Conservation (phyloP, 1,284 basidiomycete species). For the Pseudozyma tsukubaensis region DNA sequence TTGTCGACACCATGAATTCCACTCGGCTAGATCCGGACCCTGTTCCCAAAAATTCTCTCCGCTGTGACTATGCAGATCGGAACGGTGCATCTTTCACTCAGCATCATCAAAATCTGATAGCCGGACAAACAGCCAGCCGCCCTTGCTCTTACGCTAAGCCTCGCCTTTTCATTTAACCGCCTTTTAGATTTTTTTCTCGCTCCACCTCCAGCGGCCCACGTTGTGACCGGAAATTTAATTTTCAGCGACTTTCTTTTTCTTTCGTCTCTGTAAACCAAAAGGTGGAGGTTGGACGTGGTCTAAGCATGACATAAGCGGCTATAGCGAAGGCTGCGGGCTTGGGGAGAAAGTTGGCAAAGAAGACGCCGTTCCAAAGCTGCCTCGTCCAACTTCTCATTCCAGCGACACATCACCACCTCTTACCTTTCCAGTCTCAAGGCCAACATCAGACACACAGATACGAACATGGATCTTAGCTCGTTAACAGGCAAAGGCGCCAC, state of each 20-base stretch:
- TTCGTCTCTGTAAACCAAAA: neutral
- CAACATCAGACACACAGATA: neutral
- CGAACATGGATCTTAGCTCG: conserved; percentile 57
- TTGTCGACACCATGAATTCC: neutral
- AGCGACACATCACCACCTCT: neutral
- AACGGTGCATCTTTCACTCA: neutral
- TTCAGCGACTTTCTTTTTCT: conserved; percentile 3
- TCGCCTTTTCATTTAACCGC: neutral
- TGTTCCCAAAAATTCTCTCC: conserved; percentile 1
- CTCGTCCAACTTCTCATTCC: conserved; percentile 1
- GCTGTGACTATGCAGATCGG: neutral
- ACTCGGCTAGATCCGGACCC: conserved; percentile 29
- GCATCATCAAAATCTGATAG: neutral
- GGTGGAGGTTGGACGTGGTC: conserved; percentile 7
- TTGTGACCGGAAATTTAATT: neutral
- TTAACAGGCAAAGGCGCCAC: conserved; percentile 36
- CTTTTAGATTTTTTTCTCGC: neutral
- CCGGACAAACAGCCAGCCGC: neutral
- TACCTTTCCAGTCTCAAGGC: no score
- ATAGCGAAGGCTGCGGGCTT: neutral
- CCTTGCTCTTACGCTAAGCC: no score
- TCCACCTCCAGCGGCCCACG: neutral
- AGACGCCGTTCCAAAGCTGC: neutral
- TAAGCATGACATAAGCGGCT: conserved; percentile 24
- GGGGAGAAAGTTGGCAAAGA: conserved; percentile 2